Evolutionary conservation across 1,284 basidiomycete genomes (phyloP).

Genomic region (Hemileia vastatrix): DNA sequence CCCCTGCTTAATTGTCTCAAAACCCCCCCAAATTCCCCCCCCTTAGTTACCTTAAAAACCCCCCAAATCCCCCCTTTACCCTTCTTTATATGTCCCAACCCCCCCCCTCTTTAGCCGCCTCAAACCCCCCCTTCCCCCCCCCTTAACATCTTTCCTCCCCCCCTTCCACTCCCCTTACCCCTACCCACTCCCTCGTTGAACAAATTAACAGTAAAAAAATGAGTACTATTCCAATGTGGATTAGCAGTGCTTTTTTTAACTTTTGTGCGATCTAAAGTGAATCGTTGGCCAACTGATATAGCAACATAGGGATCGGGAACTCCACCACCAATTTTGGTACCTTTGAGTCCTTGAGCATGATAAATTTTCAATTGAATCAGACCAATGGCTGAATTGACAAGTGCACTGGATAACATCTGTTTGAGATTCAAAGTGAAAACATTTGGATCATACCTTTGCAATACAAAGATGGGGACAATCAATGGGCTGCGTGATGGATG

Average conservation of each 20-base stretch:
- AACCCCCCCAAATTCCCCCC: no score
- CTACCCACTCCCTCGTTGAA: conserved; percentile 68
- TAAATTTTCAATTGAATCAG: conserved; percentile 78
- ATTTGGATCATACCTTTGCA: conserved; percentile 91
- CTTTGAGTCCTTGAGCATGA: conserved; percentile 55
- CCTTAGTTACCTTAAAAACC: no score
- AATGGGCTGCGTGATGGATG: neutral
- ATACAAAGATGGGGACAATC: conserved; percentile 55
- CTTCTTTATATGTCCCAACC: no score
- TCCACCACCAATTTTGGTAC: conserved; percentile 78
- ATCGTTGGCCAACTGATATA: conserved; percentile 63
- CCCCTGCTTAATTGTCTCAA: no score
- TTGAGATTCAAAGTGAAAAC: conserved; percentile 91
- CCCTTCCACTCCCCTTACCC: conserved; percentile 82
- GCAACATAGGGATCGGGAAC: conserved; percentile 82
- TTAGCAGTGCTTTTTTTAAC: conserved; percentile 49
- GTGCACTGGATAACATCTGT: conserved; percentile 82
- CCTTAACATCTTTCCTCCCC: conserved; percentile 73
- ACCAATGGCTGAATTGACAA: conserved; percentile 70
- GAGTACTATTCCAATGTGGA: conserved; percentile 86
- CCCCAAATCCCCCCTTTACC: no score
- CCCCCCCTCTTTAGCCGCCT: no score
- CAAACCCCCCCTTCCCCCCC: no score
- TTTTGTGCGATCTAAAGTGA: conserved; percentile 16
- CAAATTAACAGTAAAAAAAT: conserved; percentile 78